Evolutionary conservation across 495 filamentous ascomycete genomes (phyloP), one percentile per base, ranked within the genome.

Genomic region (Pseudoneurospora amorphoporcata): DNA sequence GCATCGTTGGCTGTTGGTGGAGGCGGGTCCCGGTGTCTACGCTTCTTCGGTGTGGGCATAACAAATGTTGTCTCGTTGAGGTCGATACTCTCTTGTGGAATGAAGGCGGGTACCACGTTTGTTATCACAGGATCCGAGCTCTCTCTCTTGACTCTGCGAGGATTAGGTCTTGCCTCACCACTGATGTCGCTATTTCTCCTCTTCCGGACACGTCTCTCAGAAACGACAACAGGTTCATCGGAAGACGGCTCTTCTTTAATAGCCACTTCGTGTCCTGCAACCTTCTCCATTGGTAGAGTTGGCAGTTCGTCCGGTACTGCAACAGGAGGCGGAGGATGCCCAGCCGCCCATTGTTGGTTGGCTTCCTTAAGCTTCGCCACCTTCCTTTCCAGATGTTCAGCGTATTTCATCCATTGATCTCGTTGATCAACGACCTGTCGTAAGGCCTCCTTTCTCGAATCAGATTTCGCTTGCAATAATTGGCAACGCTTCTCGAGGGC

Each of bases 31-130:
- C 40, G 23, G 3, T 38, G 69, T 8, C 75, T 76, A 10, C 77
- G 80, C 73, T 89, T 91, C 73, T 83, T 86, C 12, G 93, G 92
- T 1, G 93, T 95, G 14, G 83, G 83, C 39, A 92, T 83, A 71
- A 80, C 70, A 32, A 42, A 84, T 68, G 82, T 79, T 32, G 88
- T 89, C 68, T 91, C 88, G 80, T 95, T 92, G 12, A 95, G 84
- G 79, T 95, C 92, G 40, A 93, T 86, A 70, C 90, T 94, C 74
- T 87, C 82, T 70, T 87, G 75, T 6, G 81, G 78, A 29, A 79
- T 73, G 70, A 86, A 82, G 23, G 69, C 68, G 17, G 73, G 71
- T 19, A 73, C 71, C 72, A 78, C 80, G 32, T 73, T 73, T 12
- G 78, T 80, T 61, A 84, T 77, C 5, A 83, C 80, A 1, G 78